These are phyloP conservation scores for Opeltia flavorubescens DNA, from an alignment of 495 filamentous ascomycete genomes.

Conservation along the genomic window DNA sequence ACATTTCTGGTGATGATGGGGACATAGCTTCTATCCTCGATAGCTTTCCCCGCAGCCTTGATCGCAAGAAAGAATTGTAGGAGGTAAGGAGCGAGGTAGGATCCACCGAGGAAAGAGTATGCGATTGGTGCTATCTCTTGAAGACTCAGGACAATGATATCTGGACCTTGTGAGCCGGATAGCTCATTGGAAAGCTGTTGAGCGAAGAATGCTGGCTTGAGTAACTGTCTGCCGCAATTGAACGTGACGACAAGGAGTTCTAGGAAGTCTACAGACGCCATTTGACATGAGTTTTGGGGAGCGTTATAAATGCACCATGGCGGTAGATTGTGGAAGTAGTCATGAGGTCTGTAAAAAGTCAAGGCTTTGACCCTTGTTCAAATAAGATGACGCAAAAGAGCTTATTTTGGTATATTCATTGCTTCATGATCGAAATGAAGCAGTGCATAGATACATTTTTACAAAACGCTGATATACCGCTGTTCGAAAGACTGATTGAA, in stretches of 20 bases:
- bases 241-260: constrained; percentile 69
- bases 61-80: constrained; percentile 52
- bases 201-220: constrained; percentile 51
- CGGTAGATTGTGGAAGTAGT: background rate
- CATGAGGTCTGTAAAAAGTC: no score
- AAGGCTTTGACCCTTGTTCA: no score
- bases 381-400: no score
- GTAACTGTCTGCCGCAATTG: constrained; percentile 64
- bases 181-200: constrained; percentile 59
- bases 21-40: constrained; percentile 27
- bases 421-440: no score
- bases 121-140: constrained; percentile 83
- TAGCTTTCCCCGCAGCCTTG: constrained; percentile 42
- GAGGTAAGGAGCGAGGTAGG: constrained; percentile 64
- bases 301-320: background rate
- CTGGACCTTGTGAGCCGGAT: constrained; percentile 38
- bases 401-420: no score
- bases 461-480: background rate
- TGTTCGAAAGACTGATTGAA: background rate
- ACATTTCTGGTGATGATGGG: constrained; percentile 49
- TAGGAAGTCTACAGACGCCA: constrained; percentile 34
- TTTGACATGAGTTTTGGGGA: constrained; percentile 7
- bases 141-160: constrained; percentile 61
- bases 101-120: constrained; percentile 74
- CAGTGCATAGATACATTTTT: no score